Conservation (phyloP, 257 asterid genomes). For the Jasminum sambac region DNA sequence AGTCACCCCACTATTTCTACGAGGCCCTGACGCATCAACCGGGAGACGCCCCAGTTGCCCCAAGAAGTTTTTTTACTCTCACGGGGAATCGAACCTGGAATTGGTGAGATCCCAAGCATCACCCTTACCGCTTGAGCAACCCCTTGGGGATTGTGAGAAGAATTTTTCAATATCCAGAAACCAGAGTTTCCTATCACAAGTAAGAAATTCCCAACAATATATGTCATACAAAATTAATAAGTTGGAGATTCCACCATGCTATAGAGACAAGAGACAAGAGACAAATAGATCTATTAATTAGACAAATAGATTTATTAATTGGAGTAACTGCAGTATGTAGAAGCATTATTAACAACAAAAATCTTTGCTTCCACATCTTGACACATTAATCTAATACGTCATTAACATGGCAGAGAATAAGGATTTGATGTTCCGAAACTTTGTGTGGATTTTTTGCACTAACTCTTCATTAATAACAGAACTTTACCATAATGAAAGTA, state of each 20-base stretch:
- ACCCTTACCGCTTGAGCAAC: too few relatives aligned
- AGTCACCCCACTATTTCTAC: too few relatives aligned
- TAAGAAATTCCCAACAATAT: background rate
- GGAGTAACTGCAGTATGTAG: background rate
- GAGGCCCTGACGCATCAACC: too few relatives aligned
- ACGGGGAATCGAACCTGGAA: too few relatives aligned
- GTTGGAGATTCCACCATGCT: background rate
- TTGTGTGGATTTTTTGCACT: background rate
- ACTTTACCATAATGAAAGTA: conserved; percentile 13
- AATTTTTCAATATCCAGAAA: background rate
- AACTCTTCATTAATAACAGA: conserved; percentile 18
- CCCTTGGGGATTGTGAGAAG: background rate
- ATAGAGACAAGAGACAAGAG: background rate
- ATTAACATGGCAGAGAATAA: conserved; percentile 8
- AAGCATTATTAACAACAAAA: background rate
- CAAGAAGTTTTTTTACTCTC: too few relatives aligned
- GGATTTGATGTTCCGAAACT: conserved; percentile 4
- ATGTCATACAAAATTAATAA: background rate
- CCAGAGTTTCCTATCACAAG: background rate
- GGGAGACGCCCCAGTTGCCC: too few relatives aligned
- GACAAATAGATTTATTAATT: background rate
- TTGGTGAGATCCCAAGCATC: too few relatives aligned
- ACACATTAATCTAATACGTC: conserved; percentile 2
- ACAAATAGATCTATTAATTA: background rate
- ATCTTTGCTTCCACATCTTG: background rate